Evolutionary conservation across 176 grass and related monocot species (phyloP), one percentile per base, ranked within the genome.

Genomic region (Phoenix roebelenii): DNA sequence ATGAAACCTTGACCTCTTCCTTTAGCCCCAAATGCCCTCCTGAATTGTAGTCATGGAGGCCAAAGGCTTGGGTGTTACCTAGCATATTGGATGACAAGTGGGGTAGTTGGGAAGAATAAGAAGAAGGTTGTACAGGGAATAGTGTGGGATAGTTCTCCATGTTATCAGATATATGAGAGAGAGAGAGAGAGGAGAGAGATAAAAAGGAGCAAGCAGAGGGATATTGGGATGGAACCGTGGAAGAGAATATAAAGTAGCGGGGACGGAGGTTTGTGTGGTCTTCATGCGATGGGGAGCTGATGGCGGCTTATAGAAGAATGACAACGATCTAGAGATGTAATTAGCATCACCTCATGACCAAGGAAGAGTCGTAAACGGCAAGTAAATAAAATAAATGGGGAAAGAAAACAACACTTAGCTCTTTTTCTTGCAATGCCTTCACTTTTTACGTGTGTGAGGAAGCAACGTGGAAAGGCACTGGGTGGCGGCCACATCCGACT

Each of bases 141-240:
- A 76, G 70, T 44, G 87, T 78, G 7, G 74, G 72, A 9, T 77
- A 88, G 39, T 74, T 75, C 55, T 85, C 89, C 89, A 94, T 91
- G 5, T 28, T 3, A 28, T 28, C 25, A 28, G 25, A 28, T 28
- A 25, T 25, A 25, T 7, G 30, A 32, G 9, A 7, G 30, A 58
- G 25, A 67, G 32, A 78, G 22, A 72, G 0, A 67, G 19, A 61
- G 35, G 74, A 67, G 64, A 77, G 77, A 9, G 32, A 35, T 35
- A 7, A 10, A 9, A 35, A 81, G 57, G 22, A 28, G 23, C 51
- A 25, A 5, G 44, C 9, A 5, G 44, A 26, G 16, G 19, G 18
- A 5, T 5, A 57, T 16, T 29, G 68, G 59, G 54, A 20, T 20
- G 20, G 20, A 20, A 20, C 20, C 20, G 22, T 50, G 23, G 19